A percentile compares a stretch with the other conserved stretches of the same genome.
These are phyloP conservation scores for Alternaria atra DNA, from an alignment of 2,329 filamentous ascomycete species.

Conservation along the genomic window DNA sequence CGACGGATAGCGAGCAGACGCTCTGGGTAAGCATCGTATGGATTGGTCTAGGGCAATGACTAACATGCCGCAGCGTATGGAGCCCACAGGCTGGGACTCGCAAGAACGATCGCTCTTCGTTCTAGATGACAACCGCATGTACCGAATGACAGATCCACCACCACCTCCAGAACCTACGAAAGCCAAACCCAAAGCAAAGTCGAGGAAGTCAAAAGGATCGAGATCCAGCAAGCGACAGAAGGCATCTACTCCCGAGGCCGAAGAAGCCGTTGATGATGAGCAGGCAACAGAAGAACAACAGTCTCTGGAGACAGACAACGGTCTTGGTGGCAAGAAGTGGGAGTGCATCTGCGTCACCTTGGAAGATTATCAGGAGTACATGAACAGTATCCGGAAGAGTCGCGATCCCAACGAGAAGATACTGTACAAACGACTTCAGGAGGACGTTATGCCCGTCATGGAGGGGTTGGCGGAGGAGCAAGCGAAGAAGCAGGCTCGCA, in stretches of 20 bases:
- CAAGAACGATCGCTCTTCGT: slow-evolving; percentile 89
- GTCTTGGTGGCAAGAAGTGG: slow-evolving; percentile 82
- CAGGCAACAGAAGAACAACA: slow-evolving; percentile 41
- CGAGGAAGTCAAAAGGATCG: slow-evolving; percentile 63
- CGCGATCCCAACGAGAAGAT: slow-evolving; percentile 86
- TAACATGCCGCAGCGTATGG: slow-evolving; percentile 64
- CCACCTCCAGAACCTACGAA: slow-evolving; percentile 67
- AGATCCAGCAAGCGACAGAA: slow-evolving; percentile 79
- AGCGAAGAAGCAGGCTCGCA: slow-evolving; percentile 75
- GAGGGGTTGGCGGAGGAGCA: slow-evolving; percentile 76
- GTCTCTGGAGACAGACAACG: slow-evolving; percentile 61
- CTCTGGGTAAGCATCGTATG: slow-evolving; percentile 73
- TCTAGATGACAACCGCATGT: slow-evolving; percentile 91
- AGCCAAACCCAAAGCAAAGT: slow-evolving; percentile 60
- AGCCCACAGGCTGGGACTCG: slow-evolving; percentile 87
- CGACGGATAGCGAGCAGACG: slow-evolving; percentile 82
- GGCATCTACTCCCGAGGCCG: slow-evolving; percentile 58
- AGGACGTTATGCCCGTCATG: slow-evolving; percentile 84
- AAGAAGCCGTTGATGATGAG: slow-evolving; percentile 52
- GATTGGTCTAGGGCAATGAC: slow-evolving; percentile 7
- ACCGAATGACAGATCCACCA: slow-evolving; percentile 82
- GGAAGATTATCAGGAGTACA: slow-evolving; percentile 76
- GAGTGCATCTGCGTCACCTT: slow-evolving; percentile 88
- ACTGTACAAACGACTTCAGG: slow-evolving; percentile 74
- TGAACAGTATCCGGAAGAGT: slow-evolving; percentile 76